Base-by-base conservation (phyloP, 495 filamentous ascomycete genomes). In the Halenospora varia region DNA sequence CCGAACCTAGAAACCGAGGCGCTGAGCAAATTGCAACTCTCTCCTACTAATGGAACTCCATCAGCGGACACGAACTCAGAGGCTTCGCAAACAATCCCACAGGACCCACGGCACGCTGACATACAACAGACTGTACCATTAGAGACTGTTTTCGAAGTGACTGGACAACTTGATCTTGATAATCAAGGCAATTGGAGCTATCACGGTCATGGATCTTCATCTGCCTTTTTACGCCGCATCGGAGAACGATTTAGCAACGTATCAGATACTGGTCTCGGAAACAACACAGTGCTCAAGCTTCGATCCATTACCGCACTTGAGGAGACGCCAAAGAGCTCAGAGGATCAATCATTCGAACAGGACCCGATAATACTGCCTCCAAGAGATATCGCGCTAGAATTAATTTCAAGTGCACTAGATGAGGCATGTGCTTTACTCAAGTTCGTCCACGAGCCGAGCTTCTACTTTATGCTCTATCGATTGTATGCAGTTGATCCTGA, bases 131-230 rank as follows among this genome's bases (percentile, higher is more conserved):
- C 88, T 57, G 77, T 81, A 1, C 67, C 87, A 26, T 68, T 91
- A 3, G 87, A 90, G 64, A 87, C 86, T 0, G 89, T 91, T 85
- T 83, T 90, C 24, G 82, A 83, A 61, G 82, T 83, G 44, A 84
- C 85, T 3, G 88, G 86, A 20, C 83, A 75, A 55, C 68, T 90
- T 20, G 88, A 90, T 59, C 74, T 89, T 25, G 87, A 91, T 66
- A 85, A 90, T 61, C 76, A 84, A 59, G 88, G 87, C 10, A 87
- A 83, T 83, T 59, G 57, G 22, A 87, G 88, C 62, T 91, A 88
- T 61, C 84, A 87, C 62, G 88, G 88, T 15, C 85, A 89, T 60
- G 88, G 85, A 0, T 90, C 88, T 13, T 86, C 86, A 3, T 71
- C 88, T 53, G 81, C 82, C 56, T 90, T 89, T 65, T 73, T 89